Base-by-base conservation (phyloP, 1,284 basidiomycete species). In the Megacollybia platyphylla region DNA sequence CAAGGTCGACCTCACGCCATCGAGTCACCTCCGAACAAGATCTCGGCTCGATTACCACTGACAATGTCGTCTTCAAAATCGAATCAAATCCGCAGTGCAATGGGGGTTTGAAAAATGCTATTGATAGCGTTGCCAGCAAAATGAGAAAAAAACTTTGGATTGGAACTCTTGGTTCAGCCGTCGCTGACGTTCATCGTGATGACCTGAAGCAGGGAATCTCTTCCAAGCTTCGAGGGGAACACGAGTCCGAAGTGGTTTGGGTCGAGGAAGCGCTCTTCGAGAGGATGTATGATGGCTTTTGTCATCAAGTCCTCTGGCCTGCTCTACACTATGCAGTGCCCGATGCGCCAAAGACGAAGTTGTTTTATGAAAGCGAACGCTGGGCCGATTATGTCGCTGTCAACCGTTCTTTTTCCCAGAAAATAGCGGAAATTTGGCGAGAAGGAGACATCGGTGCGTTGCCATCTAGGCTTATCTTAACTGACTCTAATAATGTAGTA, bases 271-370 rank as follows among this genome's bases (percentile, higher is more conserved):
- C 68, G 1, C 82, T 84, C 54, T 88, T 89, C 48, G 70, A 77
- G 49, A 73, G 74, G 31, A 34, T 34, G 31, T 92, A 92, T 52
- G 86, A 89, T 56, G 80, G 85, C 51, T 91, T 89, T 58, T 92
- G 88, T 58, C 88, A 92, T 54, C 86, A 87, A 57, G 76, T 75
- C 24, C 70, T 91, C 26, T 92, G 88, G 88, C 88, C 88, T 0
- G 85, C 79, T 45, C 68, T 92, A 34, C 88, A 92, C 58, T 91
- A 90, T 53, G 83, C 84, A 6, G 73, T 90, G 37, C 87, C 87
- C 3, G 87, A 88, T 54, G 87, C 84, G 0, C 86, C 85, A 0
- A 87, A 86, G 58, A 87, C 83, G 0, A 87, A 87, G 52, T 66
- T 76, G 11, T 84, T 87, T 54, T 11, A 34, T 34, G 31, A 15